Evolutionary conservation across 208 protist genomes (phyloP).

Genomic region (Leishmania arabica): DNA sequence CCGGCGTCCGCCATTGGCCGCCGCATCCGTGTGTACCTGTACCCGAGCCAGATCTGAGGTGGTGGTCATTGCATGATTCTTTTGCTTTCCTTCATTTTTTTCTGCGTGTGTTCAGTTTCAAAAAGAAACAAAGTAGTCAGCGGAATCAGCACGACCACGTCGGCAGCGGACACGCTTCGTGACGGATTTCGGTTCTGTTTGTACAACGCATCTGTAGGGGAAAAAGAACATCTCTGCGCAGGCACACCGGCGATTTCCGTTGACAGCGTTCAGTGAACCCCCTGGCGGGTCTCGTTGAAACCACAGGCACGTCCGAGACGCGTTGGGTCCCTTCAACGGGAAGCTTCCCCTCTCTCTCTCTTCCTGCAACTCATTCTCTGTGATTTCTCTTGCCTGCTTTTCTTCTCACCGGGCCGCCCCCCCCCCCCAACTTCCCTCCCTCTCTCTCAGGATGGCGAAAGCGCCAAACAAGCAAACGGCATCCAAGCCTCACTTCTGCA

Average conservation of each 20-base stretch:
- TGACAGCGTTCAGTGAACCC: background rate
- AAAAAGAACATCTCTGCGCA: background rate
- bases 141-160: background rate
- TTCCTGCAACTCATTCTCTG: background rate
- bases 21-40: slow-evolving; percentile 97
- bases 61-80: slow-evolving; percentile 4
- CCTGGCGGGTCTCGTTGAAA: background rate
- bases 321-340: background rate
- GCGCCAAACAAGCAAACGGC: background rate
- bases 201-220: background rate
- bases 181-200: background rate
- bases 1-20: slow-evolving; percentile 96
- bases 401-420: background rate
- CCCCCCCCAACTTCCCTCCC: background rate
- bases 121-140: background rate
- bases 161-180: background rate
- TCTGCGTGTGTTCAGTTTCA: background rate
- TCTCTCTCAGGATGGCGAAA: background rate
- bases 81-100: slow-evolving; percentile 16
- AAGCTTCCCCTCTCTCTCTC: background rate
- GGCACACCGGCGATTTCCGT: background rate
- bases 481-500: background rate
- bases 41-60: slow-evolving; percentile 97
- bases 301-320: background rate
- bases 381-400: background rate